phyloP scores from a whole-genome alignment of 192 early-diverging fungal species.

The Backusella macrospora region DNA sequence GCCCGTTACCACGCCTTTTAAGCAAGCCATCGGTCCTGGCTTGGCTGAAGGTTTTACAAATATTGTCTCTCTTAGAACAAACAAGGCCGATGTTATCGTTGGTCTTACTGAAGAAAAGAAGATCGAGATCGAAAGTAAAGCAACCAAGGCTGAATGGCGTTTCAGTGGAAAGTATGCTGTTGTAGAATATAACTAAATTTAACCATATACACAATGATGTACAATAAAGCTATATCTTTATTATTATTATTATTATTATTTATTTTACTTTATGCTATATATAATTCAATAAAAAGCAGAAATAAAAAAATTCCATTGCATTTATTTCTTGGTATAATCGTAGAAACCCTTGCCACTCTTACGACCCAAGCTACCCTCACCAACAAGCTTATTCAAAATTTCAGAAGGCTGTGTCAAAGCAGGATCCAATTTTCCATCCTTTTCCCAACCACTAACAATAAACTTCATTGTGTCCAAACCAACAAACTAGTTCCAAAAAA shows the following conservation, averaged over 20 bases:
- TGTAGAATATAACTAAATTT: constrained; percentile 41
- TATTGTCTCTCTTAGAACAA: constrained; percentile 79
- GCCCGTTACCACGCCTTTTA: constrained; percentile 82
- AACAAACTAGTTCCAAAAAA: constrained; percentile 61
- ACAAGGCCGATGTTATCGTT: constrained; percentile 83
- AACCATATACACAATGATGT: no score
- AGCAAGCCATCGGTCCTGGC: constrained; percentile 78
- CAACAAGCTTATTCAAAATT: constrained; percentile 75
- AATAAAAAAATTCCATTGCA: neutral
- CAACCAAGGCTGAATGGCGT: constrained; percentile 60
- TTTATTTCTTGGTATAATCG: constrained; percentile 57
- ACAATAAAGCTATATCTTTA: neutral
- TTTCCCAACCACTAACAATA: constrained; percentile 94
- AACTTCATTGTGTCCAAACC: constrained; percentile 96
- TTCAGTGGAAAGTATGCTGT: constrained; percentile 78
- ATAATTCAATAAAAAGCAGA: neutral
- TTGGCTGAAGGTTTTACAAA: constrained; percentile 59
- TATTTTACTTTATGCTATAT: neutral
- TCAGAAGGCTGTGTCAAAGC: constrained; percentile 75
- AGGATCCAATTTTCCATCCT: constrained; percentile 75
- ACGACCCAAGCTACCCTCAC: constrained; percentile 75
- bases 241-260: no score
- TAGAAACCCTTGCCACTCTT: constrained; percentile 90
- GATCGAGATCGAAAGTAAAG: constrained; percentile 50
- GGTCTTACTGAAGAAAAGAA: constrained; percentile 66